Evolutionary conservation across 208 protist genomes (phyloP), one percentile per base, ranked within the genome.

Genomic region (Leishmania braziliensis): DNA sequence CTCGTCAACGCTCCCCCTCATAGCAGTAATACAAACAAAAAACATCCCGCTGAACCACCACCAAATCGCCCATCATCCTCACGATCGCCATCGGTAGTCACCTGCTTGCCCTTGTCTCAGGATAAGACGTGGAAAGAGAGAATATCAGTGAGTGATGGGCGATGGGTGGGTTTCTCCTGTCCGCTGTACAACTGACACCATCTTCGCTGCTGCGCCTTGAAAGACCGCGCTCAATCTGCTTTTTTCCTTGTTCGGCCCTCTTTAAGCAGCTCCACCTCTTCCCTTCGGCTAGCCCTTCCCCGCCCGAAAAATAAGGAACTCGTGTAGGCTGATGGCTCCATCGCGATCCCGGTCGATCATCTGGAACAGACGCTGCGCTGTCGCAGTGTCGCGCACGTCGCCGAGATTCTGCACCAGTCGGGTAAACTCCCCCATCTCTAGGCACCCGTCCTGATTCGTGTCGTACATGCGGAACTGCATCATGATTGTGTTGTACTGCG

Each of bases 391-490:
- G 2, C 43, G 58, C 23, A 94, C 90, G 26, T 95, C 91, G n/a
- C 88, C 80, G 2, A 92, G 29, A 53, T 85, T 76, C 71, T 91
- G 26, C 54, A 89, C 89, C 18, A 97, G 81, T 5, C 81, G 81
- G 0, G 81, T 78, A 77, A 97, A 95, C 66, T 96, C 92, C 33
- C 93, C 75, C 68, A 88, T 72, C 39, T 89, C 83, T 4, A 96
- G 74, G 36, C 84, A 78, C 16, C 94, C 94, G 78, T 95, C 90
- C 54, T 94, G 87, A 62, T 96, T 89, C 54, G 36, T 81, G 81
- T 96, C 91, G 86, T 94, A 95, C 33, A 77, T 81, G 80, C 89
- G 92, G 76, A 96, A 96, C 79, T 97, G 92, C 88, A 97, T 95
- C 92, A 97, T 94, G 48, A 96, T 88, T 26, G 89, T 92, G 79